Percentiles rank a stretch among this genome's conserved stretches.
phyloP scores from a whole-genome alignment of 768 basidiomycete species.

The Pulveroboletus sp. region DNA sequence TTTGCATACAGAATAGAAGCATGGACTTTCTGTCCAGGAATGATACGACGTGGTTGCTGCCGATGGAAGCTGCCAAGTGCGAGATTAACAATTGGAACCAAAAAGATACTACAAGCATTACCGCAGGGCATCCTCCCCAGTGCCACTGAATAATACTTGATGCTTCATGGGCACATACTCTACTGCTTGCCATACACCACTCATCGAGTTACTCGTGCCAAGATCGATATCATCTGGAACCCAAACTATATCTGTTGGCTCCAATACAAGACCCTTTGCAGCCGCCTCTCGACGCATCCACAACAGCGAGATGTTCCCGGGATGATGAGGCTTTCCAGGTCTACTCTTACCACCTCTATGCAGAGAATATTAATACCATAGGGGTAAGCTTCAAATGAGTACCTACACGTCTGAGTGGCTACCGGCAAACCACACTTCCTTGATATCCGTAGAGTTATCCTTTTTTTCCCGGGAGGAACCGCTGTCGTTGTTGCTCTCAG shows the following conservation, averaged over 20 bases:
- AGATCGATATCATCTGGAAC: constrained; percentile 24
- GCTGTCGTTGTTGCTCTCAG: neutral
- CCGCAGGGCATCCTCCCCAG: constrained; percentile 14
- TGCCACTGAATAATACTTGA: constrained; percentile 19
- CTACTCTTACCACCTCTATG: constrained; percentile 22
- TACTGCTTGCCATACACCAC: constrained; percentile 6
- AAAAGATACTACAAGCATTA: neutral
- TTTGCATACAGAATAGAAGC: constrained; percentile 22
- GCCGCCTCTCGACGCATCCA: neutral
- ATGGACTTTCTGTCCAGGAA: constrained; percentile 26
- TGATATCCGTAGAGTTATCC: constrained; percentile 32
- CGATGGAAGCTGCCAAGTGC: constrained; percentile 10
- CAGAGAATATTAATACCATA: neutral
- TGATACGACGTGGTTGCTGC: constrained; percentile 22
- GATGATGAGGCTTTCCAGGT: constrained; percentile 18
- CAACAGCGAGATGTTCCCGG: constrained; percentile 24
- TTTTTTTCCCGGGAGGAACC: neutral
- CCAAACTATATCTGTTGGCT: constrained; percentile 26
- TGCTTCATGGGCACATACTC: constrained; percentile 24
- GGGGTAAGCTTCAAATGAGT: neutral
- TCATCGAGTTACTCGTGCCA: constrained; percentile 22
- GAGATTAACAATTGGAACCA: neutral
- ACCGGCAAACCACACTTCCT: constrained; percentile 28
- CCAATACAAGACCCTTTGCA: constrained; percentile 22
- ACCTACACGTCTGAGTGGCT: constrained; percentile 35